Base-by-base conservation (phyloP, 306 rosid species). In the Quercus agrifolia region DNA sequence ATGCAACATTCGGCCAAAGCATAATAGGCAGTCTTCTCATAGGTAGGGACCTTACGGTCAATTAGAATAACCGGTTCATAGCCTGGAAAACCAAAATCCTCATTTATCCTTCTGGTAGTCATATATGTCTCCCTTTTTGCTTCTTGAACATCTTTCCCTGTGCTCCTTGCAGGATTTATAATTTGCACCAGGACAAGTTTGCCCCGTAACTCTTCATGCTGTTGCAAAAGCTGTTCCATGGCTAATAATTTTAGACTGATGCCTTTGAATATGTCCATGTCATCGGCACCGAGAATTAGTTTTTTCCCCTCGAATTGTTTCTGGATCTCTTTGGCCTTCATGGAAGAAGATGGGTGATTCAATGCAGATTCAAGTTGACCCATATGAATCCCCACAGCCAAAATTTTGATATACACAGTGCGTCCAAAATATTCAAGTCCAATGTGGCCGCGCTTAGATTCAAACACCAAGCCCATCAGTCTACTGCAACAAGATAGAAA, bases 381-480 rank as follows among this genome's bases (percentile, higher is more conserved):
- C 92, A 94, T 82, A 83, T 94, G 98, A 83, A 92, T 80, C 58
- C 98, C 98, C 19, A 84, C 93, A 13, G 98, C 92, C 74, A 88
- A 79, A 75, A 91, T 94, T 82, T 92, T 92, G 14, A 94, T 77
- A 85, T 87, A 82, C 74, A 94, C 83, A 2, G 93, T 89, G 52
- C 98, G 94, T 70, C 98, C 98, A 61, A 83, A 86, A 83, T 94
- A 94, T 18, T 94, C 98, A 12, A 94, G 85, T 78, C 91, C 91
- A 78, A 94, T 82, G 90, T 89, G 82, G 17, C 97, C 97, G 44
- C 93, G 83, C 83, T 87, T 92, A 66, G 97, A 87, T 84, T 91
- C 87, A 77, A 87, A 90, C 78, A 88, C 91, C 79, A 94, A 79
- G 71, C 97, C 98, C 71, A 92, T 94, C 87, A 94, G 84, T 84